Evolutionary conservation across 2,329 filamentous ascomycete species (phyloP).

Genomic region (Alternaria atra): DNA sequence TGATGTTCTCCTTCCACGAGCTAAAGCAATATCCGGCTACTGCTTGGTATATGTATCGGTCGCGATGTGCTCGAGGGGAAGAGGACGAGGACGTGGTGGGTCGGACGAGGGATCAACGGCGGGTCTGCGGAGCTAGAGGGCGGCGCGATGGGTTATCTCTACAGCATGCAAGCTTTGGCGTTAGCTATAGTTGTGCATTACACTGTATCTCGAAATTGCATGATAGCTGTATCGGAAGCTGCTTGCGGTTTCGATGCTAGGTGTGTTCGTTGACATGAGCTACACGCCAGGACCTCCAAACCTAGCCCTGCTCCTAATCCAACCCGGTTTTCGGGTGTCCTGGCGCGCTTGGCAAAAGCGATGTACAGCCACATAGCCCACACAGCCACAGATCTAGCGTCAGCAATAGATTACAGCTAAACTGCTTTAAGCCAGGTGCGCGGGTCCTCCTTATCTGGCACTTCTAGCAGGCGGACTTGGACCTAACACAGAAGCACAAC

Average conservation of each 20-base stretch:
- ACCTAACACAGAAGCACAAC: not conserved
- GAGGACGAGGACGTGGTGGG: too few species aligned
- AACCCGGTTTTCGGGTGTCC: constrained; percentile 5
- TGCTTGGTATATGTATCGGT: not conserved
- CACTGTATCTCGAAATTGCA: constrained; percentile 20
- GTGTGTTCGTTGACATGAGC: not conserved
- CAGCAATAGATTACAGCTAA: too few species aligned
- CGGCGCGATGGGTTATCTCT: constrained; percentile 17
- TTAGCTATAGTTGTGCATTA: constrained; percentile 20
- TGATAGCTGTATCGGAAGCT: constrained; percentile 17
- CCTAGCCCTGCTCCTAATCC: constrained; percentile 5
- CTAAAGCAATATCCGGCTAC: not conserved
- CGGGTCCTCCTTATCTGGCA: too few species aligned
- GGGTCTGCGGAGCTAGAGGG: constrained; percentile 18
- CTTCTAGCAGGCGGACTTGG: too few species aligned
- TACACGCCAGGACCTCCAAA: not conserved
- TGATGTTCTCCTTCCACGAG: too few species aligned
- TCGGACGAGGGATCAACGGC: too few species aligned
- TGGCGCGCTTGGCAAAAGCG: constrained; percentile 13
- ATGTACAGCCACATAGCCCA: too few species aligned
- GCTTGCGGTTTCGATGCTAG: constrained; percentile 9
- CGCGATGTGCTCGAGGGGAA: too few species aligned
- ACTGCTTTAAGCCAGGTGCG: too few species aligned
- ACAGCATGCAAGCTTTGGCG: constrained; percentile 17
- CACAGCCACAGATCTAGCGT: not conserved